These are phyloP conservation scores for Monilinia vaccinii-corymbosi DNA, from an alignment of 2,329 filamentous ascomycete species.

Conservation along the genomic window DNA sequence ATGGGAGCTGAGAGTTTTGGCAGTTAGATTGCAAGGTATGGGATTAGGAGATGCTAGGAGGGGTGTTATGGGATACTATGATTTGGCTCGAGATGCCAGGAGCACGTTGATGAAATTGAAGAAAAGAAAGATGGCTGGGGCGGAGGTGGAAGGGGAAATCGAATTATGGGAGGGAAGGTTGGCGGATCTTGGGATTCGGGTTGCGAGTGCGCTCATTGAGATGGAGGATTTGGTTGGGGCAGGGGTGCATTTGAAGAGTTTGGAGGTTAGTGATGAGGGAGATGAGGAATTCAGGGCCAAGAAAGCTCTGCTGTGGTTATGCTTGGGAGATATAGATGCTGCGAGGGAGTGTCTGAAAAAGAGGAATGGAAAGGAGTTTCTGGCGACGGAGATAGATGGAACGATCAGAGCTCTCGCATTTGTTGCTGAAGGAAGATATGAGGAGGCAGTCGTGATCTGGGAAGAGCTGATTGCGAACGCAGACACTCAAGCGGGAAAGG, in stretches of 20 bases:
- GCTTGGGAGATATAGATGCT: slow-evolving; percentile 65
- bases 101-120: slow-evolving; percentile 44
- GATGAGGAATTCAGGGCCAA: slow-evolving; percentile 34
- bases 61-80: slow-evolving; percentile 84
- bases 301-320: slow-evolving; percentile 62
- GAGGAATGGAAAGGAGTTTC: slow-evolving; percentile 16
- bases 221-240: slow-evolving; percentile 85
- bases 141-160: slow-evolving; percentile 32
- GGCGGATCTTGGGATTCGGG: slow-evolving; percentile 61
- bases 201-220: slow-evolving; percentile 61
- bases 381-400: slow-evolving; percentile 31
- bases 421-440: slow-evolving; percentile 71
- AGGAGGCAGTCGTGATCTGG: slow-evolving; percentile 55
- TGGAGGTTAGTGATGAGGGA: slow-evolving; percentile 34
- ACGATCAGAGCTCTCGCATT: slow-evolving; percentile 60
- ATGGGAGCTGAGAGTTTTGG: slow-evolving; percentile 77
- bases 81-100: slow-evolving; percentile 72
- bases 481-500: slow-evolving; percentile 16
- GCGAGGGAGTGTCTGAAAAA: slow-evolving; percentile 47
- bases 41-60: slow-evolving; percentile 78
- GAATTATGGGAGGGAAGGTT: slow-evolving; percentile 64
- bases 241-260: slow-evolving; percentile 56
- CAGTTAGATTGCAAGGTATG: slow-evolving; percentile 74
- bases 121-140: slow-evolving; percentile 14
- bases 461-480: slow-evolving; percentile 34